Conservation (phyloP, 1,284 basidiomycete genomes). For the Clitocybe nebularis region DNA sequence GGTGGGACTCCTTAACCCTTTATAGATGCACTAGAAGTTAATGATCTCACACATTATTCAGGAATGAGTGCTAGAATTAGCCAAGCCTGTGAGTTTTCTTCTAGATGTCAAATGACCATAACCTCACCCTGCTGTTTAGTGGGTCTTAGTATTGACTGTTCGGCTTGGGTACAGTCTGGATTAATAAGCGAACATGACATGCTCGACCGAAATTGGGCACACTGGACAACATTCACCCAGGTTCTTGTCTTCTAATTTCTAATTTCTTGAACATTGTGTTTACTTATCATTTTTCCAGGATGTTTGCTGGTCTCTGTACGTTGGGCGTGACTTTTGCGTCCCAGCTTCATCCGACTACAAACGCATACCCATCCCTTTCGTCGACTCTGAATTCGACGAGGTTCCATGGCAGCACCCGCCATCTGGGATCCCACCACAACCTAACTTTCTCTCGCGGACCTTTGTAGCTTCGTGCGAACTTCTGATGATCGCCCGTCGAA, state of each 20-base stretch:
- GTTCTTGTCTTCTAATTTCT: constrained; percentile 20
- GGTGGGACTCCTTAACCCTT: constrained; percentile 30
- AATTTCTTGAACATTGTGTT: neutral
- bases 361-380: constrained; percentile 40
- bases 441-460: constrained; percentile 45
- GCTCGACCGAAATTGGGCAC: constrained; percentile 53
- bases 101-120: constrained; percentile 5
- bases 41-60: constrained; percentile 14
- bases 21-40: neutral
- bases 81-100: constrained; percentile 28
- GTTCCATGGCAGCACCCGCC: constrained; percentile 40
- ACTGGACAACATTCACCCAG: constrained; percentile 51
- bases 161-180: constrained; percentile 49
- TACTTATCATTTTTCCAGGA: constrained; percentile 32
- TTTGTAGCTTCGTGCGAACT: constrained; percentile 53
- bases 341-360: constrained; percentile 30
- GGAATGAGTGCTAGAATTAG: constrained; percentile 52
- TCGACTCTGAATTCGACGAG: constrained; percentile 42
- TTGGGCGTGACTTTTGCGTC: constrained; percentile 53
- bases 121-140: constrained; percentile 41
- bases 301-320: constrained; percentile 56
- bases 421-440: constrained; percentile 36
- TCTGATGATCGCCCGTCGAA: constrained; percentile 48
- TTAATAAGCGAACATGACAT: constrained; percentile 46
- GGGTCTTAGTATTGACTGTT: constrained; percentile 54